Evolutionary conservation across 1,284 basidiomycete genomes (phyloP).

Genomic region (Caloboletus inedulis): DNA sequence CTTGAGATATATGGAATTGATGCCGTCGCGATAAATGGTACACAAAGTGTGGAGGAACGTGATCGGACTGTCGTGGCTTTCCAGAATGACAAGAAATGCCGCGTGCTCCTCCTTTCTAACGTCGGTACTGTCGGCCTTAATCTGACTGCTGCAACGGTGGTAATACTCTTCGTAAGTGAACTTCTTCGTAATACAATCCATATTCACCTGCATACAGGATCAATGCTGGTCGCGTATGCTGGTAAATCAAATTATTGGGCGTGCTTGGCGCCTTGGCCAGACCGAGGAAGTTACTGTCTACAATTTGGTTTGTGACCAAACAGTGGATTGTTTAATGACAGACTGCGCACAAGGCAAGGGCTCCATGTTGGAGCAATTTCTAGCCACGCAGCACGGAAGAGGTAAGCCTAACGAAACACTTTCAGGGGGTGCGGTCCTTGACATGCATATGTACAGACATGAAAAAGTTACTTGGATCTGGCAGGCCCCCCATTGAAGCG

Average conservation of each 20-base stretch:
- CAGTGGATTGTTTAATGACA: slow-evolving; percentile 13
- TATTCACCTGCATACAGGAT: too few species aligned
- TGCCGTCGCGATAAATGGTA: slow-evolving; percentile 8
- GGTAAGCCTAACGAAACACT: too few species aligned
- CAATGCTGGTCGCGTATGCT: too few species aligned
- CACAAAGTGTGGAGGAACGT: background rate
- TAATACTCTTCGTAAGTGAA: slow-evolving; percentile 10
- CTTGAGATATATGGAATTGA: background rate
- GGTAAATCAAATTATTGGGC: slow-evolving; percentile 12
- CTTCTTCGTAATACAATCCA: too few species aligned
- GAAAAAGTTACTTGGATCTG: too few species aligned
- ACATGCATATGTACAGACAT: too few species aligned
- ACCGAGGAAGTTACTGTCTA: slow-evolving; percentile 6
- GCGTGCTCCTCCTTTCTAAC: slow-evolving; percentile 7
- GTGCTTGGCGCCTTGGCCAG: slow-evolving; percentile 12
- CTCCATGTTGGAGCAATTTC: too few species aligned
- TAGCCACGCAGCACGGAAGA: too few species aligned
- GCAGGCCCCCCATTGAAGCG: too few species aligned
- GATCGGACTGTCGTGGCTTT: background rate
- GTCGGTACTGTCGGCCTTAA: slow-evolving; percentile 10
- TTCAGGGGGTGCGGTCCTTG: too few species aligned
- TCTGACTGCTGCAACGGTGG: slow-evolving; percentile 9
- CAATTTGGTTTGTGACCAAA: slow-evolving; percentile 12
- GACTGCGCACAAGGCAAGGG: too few species aligned
- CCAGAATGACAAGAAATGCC: background rate